These are phyloP conservation scores for Talaromyces marneffei DNA, from an alignment of 2,329 filamentous ascomycete genomes.

Conservation along the genomic window DNA sequence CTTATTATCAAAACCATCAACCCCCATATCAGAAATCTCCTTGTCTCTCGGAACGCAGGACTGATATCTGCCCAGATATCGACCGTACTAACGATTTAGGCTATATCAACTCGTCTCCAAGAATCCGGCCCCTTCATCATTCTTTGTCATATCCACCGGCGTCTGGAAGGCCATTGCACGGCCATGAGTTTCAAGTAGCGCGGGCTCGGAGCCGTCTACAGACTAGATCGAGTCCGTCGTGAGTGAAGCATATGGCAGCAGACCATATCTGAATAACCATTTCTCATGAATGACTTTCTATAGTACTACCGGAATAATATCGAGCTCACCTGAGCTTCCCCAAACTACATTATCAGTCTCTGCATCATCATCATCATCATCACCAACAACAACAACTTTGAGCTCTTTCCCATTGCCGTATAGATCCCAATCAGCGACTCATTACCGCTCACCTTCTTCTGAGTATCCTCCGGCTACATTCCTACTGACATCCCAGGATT, in stretches of 20 bases:
- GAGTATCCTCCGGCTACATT: neutral
- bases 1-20: constrained; percentile 5
- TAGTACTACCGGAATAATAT: neutral
- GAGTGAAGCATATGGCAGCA: constrained; percentile 6
- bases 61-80: constrained; percentile 6
- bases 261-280: neutral
- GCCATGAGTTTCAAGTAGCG: constrained; percentile 3
- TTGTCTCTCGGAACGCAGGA: constrained; percentile 2
- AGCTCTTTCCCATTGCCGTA: constrained; percentile 13
- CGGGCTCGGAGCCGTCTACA: constrained; percentile 7
- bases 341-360: neutral
- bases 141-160: constrained; percentile 3
- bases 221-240: constrained; percentile 9
- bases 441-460: neutral
- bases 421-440: constrained; percentile 7
- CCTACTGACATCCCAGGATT: constrained; percentile 9
- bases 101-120: neutral
- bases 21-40: constrained; percentile 5
- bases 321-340: constrained; percentile 3
- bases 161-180: constrained; percentile 5
- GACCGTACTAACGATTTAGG: constrained; percentile 10
- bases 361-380: neutral
- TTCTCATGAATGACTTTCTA: neutral
- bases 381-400: neutral
- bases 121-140: neutral